phyloP scores from a whole-genome alignment of 257 asterid genomes.

The Petunia axillaris region DNA sequence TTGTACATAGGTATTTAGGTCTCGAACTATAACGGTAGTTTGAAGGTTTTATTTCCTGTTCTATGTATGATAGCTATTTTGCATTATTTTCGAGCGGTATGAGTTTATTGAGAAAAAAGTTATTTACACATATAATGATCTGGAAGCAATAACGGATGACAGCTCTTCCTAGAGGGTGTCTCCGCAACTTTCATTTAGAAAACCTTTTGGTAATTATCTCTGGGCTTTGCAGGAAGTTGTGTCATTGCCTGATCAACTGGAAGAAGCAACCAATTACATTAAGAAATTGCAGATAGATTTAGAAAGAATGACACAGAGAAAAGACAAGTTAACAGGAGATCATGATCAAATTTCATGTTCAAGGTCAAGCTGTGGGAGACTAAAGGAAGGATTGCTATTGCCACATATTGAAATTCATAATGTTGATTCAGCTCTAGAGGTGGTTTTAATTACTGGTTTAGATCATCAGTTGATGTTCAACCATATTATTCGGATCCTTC shows the following conservation, averaged over 20 bases:
- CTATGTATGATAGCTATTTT: too few relatives aligned
- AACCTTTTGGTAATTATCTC: neutral
- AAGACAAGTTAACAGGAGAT: constrained; percentile 27
- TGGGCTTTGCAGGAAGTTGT: constrained; percentile 44
- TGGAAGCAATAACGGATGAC: neutral
- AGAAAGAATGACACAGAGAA: constrained; percentile 66
- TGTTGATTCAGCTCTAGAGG: constrained; percentile 49
- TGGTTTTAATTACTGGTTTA: constrained; percentile 49
- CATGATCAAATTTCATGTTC: constrained; percentile 16
- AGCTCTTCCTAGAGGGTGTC: too few relatives aligned
- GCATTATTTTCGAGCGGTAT: too few relatives aligned
- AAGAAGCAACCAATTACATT: constrained; percentile 63
- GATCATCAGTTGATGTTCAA: constrained; percentile 53
- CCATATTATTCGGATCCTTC: constrained; percentile 51
- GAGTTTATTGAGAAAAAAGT: too few relatives aligned
- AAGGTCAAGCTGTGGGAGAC: neutral
- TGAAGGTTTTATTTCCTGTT: too few relatives aligned
- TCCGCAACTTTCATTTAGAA: too few relatives aligned
- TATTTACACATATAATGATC: neutral
- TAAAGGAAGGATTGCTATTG: constrained; percentile 24
- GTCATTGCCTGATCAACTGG: constrained; percentile 65
- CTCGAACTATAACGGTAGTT: too few relatives aligned
- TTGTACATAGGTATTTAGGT: too few relatives aligned
- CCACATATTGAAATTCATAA: constrained; percentile 58
- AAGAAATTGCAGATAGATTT: constrained; percentile 49